A percentile compares a stretch with the other conserved stretches of the same genome.
Conservation (phyloP, 352 stramenopile genomes). For the Pythium vanterpoolii region DNA sequence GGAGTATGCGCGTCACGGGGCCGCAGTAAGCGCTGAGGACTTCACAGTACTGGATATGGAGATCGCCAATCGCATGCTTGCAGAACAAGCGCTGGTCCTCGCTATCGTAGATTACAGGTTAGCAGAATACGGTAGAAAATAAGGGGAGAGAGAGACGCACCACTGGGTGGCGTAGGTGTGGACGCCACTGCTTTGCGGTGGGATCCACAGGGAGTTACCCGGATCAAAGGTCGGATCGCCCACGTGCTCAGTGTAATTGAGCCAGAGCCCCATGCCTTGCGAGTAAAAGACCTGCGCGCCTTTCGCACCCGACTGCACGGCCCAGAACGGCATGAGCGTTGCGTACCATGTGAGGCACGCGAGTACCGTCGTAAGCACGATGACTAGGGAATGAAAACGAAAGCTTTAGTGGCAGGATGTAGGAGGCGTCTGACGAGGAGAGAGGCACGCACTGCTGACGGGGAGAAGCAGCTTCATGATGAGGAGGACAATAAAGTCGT, state of each 20-base stretch:
- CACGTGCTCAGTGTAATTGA: slow-evolving; percentile 80
- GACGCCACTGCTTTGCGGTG: slow-evolving; percentile 49
- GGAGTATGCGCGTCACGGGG: slow-evolving; percentile 45
- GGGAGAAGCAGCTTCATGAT: slow-evolving; percentile 19
- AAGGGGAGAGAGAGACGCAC: slow-evolving; percentile 23
- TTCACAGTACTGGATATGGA: slow-evolving; percentile 74
- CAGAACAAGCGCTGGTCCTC: slow-evolving; percentile 41
- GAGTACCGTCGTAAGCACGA: slow-evolving; percentile 44
- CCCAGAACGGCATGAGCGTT: slow-evolving; percentile 64
- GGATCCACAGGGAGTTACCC: slow-evolving; percentile 76
- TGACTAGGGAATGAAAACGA: slow-evolving; percentile 29
- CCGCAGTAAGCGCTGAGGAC: slow-evolving; percentile 75
- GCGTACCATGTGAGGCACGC: slow-evolving; percentile 64
- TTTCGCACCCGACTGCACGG: slow-evolving; percentile 57
- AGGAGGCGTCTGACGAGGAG: neutral
- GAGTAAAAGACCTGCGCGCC: slow-evolving; percentile 53
- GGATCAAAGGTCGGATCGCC: slow-evolving; percentile 63
- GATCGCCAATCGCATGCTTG: slow-evolving; percentile 44
- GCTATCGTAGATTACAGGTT: slow-evolving; percentile 15
- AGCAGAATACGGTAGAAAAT: neutral
- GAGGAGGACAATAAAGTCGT: neutral
- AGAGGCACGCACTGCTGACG: slow-evolving; percentile 6
- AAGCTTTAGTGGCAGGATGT: neutral
- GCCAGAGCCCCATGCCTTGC: slow-evolving; percentile 75
- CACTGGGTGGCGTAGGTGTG: slow-evolving; percentile 63